Base-by-base conservation (phyloP, 2,329 filamentous ascomycete species). In the Exophiala alcalophila region DNA sequence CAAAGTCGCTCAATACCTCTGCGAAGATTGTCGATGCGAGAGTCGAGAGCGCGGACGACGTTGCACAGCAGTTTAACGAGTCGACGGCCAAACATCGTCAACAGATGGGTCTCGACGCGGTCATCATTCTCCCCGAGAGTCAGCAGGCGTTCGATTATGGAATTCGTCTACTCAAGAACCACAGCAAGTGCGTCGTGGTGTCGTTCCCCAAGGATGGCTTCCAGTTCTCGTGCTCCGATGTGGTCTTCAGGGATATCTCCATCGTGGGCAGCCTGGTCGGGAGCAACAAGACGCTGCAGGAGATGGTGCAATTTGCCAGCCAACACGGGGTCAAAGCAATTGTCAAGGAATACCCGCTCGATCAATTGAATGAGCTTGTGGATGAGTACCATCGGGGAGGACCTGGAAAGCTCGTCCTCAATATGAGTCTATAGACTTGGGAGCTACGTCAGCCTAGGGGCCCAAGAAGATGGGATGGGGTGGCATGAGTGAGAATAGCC, bases 301-400 rank as follows among this genome's bases (percentile, higher is more conserved):
- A 81, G 8, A 81, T 84, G 44, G 74, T 87, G 36, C 69, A 68
- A 2, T 87, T 88, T 57, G 33, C 21, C 9, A 39, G 37, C n/a
- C 19, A 29, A 24, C 20, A 52, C 18, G 31, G 23, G 11, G 32
- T 52, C 20, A 47, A 40, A 26, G 36, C 47, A 34, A 34, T 35
- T 8, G 27, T 40, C 18, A 47, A 34, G 23, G 29, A n/a, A 11
- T 52, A 43, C 33, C 29, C 49, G 11, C 40, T 52, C 11, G 5
- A 20, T 10, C 34, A 34, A 12, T 36, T 56, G 16, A 56, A 54
- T 38, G 40, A 53, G 25, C 40, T 56, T 26, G 53, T 54, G 11
- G 41, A 42, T 9, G 39, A 49, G 8, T 53, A 46, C 37, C 42
- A 51, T n/a, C 21, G 35, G 12, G 52, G 44, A 21, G 12, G 18